These are phyloP conservation scores for Musa beccarii DNA, from an alignment of 176 grass and related monocot genomes.

Conservation along the genomic window DNA sequence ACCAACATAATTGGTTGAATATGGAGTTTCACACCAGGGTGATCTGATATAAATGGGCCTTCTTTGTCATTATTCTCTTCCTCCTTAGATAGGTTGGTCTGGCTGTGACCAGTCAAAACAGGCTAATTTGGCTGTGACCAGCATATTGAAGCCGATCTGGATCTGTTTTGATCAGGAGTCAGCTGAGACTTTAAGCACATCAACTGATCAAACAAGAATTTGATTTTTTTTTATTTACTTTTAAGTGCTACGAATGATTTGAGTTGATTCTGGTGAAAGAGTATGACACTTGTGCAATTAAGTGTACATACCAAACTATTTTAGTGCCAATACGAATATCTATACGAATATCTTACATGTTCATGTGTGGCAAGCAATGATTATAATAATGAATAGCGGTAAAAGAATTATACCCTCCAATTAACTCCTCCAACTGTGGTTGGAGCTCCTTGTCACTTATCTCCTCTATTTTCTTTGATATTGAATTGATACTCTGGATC, in stretches of 20 bases:
- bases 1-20: not conserved
- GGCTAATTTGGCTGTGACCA: not conserved
- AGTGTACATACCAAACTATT: no score
- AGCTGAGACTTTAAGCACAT: not conserved
- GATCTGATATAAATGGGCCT: not conserved
- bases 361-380: not conserved
- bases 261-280: not conserved
- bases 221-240: not conserved
- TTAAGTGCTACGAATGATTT: not conserved
- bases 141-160: not conserved
- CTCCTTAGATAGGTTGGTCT: not conserved
- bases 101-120: not conserved
- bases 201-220: not conserved
- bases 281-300: no score
- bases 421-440: constrained; percentile 95
- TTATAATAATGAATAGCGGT: not conserved
- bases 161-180: not conserved
- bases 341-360: not conserved
- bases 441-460: constrained; percentile 97
- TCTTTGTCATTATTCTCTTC: no score
- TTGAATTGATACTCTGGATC: constrained; percentile 81
- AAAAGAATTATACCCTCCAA: constrained; percentile 66
- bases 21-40: not conserved
- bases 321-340: not conserved
- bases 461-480: constrained; percentile 92